Base-by-base conservation (phyloP, 169 alveolate species). In the Ichthyophthirius multifiliis region DNA sequence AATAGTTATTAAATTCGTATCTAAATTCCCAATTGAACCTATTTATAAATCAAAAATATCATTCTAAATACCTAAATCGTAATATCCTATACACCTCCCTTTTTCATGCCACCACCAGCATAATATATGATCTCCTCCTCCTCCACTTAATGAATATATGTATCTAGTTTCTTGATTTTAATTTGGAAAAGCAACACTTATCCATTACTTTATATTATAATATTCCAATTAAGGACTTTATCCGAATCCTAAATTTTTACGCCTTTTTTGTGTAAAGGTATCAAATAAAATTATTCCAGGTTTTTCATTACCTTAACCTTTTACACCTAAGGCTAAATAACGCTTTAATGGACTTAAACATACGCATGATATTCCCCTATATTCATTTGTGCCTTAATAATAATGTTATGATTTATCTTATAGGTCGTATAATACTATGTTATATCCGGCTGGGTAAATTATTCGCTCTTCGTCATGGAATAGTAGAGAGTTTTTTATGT, bases 111-210 rank as follows among this genome's bases (percentile, higher is more conserved):
- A 67, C 55, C 46, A 37, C 77, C 77, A 67, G n/a, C 46, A 67
- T 18, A 67, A 27, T 1, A 67, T 30, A 6, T 48, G 91, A 67
- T 37, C 82, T 91, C 73, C 87, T 76, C 48, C 89, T 83, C 62
- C 95, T 73, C 10, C 87, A 84, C 73, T 91, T 92, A 16, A 79
- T 67, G 32, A 94, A 92, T 6, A 94, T 78, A 65, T 93, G 34
- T 71, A 41, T 62, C 73, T 81, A 7, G 82, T 67, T 81, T 81
- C 86, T 30, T 65, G 74, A 37, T 34, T 48, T 9, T 67, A 15
- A 15, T 81, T 48, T 18, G 78, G 80, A 71, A 81, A 81, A n/a
- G 86, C 86, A 10, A 81, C 63, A 27, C 82, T 71, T 31, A 55
- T 76, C 86, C 86, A 81, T 20, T 81, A 39, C 71, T 55, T 55